phyloP scores from a whole-genome alignment of 2,329 filamentous ascomycete genomes.

The Fusarium newnesense region DNA sequence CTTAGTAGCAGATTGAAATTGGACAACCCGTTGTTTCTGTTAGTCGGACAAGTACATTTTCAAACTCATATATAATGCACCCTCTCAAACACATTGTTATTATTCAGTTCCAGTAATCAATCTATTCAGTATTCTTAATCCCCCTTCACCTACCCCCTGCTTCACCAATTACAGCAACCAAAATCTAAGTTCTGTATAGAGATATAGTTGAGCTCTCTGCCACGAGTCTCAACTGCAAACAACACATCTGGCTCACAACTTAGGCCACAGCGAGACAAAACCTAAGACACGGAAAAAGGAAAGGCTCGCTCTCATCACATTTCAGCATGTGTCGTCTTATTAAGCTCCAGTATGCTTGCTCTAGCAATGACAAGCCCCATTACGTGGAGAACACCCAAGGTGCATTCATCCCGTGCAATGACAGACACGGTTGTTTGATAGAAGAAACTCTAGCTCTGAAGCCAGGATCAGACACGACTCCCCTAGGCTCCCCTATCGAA shows the following conservation, averaged over 20 bases:
- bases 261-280: neutral
- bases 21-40: neutral
- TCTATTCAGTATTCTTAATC: neutral
- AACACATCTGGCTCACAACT: too few relatives aligned
- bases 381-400: neutral
- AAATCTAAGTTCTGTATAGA: too few relatives aligned
- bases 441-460: neutral
- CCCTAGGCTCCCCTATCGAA: neutral
- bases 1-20: neutral
- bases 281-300: neutral
- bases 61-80: neutral
- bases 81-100: neutral
- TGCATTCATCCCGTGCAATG: conserved; percentile 2
- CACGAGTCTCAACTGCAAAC: too few relatives aligned
- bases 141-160: too few relatives aligned
- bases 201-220: too few relatives aligned
- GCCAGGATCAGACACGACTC: neutral
- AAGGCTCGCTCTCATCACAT: neutral
- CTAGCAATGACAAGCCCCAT: neutral
- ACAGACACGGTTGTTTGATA: neutral
- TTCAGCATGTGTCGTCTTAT: conserved; percentile 17
- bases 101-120: too few relatives aligned
- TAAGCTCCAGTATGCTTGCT: conserved; percentile 24
- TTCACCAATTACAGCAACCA: too few relatives aligned
- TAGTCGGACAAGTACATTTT: neutral